Evolutionary conservation across 2,329 filamentous ascomycete species (phyloP), one percentile per base, ranked within the genome.

Genomic region (Exophiala lecanii-corni): DNA sequence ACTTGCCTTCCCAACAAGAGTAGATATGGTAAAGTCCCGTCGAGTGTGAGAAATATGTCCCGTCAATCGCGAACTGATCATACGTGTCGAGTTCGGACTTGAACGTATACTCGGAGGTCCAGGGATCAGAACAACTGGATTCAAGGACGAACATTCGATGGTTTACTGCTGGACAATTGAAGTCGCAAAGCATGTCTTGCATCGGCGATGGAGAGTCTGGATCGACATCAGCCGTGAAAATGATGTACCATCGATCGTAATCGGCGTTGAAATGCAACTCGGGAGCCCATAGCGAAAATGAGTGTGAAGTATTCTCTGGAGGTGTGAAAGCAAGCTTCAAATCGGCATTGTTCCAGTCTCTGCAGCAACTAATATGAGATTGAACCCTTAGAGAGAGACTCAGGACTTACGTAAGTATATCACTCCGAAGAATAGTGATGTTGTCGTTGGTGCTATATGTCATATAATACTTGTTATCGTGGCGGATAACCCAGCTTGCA

Each of bases 51-150:
- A 74, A 73, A 56, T 75, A 75, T 1, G 72, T 75, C 1, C 72
- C 72, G 42, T 75, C 72, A 45, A 75, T 75, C 16, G 71, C 70
- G 50, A 75, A 75, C 46, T 75, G 72, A 48, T 74, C 63, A 50
- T 66, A 75, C 0, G 72, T 75, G 50, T 74, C 60, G 13, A 75
- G 61, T 51, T 72, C 60, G 28, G 63, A 54, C 41, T 73, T 72
- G 57, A 69, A 60, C 3, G 59, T 63, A 53, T 68, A 75, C 20
- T 58, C 58, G 12, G 66, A 64, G 0, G 58, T 60, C 71, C 71
- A 74, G 1, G 70, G 69, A 50, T 73, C 66, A 2, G 61, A 50
- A 2, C 61, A 61, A 5, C 59, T 57, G 26, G 66, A 63, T 53
- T 72, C 67, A 12, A 74, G 61, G 1, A 73, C 69, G 51, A 67